Evolutionary conservation across 2,329 filamentous ascomycete genomes (phyloP).

Genomic region (Dothideomycetes sp.): DNA sequence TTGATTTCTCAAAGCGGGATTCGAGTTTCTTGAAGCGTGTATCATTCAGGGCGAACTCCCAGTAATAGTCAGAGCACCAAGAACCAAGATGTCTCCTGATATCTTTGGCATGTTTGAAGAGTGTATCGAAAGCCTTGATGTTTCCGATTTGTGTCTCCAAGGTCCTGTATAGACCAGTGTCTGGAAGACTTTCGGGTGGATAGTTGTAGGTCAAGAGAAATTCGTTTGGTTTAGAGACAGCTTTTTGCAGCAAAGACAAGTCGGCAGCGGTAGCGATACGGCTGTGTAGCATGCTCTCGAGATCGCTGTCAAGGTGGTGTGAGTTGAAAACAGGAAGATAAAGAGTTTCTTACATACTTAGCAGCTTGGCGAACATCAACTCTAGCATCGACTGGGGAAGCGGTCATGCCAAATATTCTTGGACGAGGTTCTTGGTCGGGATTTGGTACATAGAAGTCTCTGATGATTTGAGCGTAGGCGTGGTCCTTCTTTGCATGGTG

Average conservation of each 20-base stretch:
- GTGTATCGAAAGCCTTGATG: slow-evolving; percentile 42
- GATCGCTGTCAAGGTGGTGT: slow-evolving; percentile 33
- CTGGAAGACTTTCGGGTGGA: slow-evolving; percentile 40
- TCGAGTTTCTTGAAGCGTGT: slow-evolving; percentile 54
- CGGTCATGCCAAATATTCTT: slow-evolving; percentile 90
- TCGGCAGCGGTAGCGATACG: slow-evolving; percentile 71
- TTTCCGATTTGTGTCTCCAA: slow-evolving; percentile 48
- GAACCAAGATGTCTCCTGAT: slow-evolving; percentile 60
- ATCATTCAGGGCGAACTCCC: slow-evolving; percentile 60
- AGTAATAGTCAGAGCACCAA: slow-evolving; percentile 80
- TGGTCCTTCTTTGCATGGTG: slow-evolving; percentile 95
- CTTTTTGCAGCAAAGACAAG: slow-evolving; percentile 48
- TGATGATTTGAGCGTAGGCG: slow-evolving; percentile 80
- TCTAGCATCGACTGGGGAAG: slow-evolving; percentile 82
- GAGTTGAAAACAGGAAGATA: neutral
- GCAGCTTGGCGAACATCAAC: slow-evolving; percentile 63
- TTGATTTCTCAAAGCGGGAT: slow-evolving; percentile 39
- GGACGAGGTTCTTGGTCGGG: slow-evolving; percentile 46
- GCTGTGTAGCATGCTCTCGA: slow-evolving; percentile 70
- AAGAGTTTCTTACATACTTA: slow-evolving; percentile 25
- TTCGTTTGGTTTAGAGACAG: slow-evolving; percentile 51
- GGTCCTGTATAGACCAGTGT: slow-evolving; percentile 54
- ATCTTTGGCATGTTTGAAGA: slow-evolving; percentile 51
- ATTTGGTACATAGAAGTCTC: slow-evolving; percentile 63
- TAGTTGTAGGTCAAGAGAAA: slow-evolving; percentile 49